A percentile compares a stretch with the other conserved stretches of the same genome.
These are phyloP conservation scores for Wallemia hederae DNA, from an alignment of 1,284 basidiomycete genomes.

Conservation along the genomic window DNA sequence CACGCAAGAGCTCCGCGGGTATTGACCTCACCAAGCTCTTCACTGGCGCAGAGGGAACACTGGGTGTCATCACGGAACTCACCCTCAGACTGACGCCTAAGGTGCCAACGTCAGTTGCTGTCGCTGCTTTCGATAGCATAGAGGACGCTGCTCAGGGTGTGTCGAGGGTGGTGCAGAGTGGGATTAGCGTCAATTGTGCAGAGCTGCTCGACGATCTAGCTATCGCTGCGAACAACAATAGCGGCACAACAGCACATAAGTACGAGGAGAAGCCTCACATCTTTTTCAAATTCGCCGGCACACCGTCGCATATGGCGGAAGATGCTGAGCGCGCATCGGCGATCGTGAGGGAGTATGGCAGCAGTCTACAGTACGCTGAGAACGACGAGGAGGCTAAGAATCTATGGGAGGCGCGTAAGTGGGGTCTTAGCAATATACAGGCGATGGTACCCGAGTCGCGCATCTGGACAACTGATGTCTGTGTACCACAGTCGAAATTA, in stretches of 20 bases:
- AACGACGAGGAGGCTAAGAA: neutral
- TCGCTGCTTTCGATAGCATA: slow-evolving; percentile 22
- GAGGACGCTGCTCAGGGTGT: slow-evolving; percentile 36
- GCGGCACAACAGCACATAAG: slow-evolving; percentile 26
- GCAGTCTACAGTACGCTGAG: slow-evolving; percentile 35
- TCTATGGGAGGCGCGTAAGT: neutral
- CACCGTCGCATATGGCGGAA: slow-evolving; percentile 17
- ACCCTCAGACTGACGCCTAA: slow-evolving; percentile 52
- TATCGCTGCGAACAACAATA: slow-evolving; percentile 28
- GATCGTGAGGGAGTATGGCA: slow-evolving; percentile 35
- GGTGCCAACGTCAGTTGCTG: slow-evolving; percentile 32
- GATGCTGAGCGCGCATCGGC: slow-evolving; percentile 28
- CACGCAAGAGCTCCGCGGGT: slow-evolving; percentile 18
- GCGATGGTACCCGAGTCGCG: neutral
- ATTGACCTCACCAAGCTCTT: slow-evolving; percentile 25
- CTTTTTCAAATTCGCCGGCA: slow-evolving; percentile 52
- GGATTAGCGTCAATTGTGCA: slow-evolving; percentile 25
- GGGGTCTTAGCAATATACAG: neutral
- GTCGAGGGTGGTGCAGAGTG: slow-evolving; percentile 25
- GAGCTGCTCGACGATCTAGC: slow-evolving; percentile 1
- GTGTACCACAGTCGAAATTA: slow-evolving; percentile 9
- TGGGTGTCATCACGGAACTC: slow-evolving; percentile 74
- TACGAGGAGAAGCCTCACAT: slow-evolving; percentile 43
- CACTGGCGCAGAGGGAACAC: slow-evolving; percentile 75
- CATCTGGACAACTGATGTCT: slow-evolving; percentile 11